Evolutionary conservation across 1,284 basidiomycete species (phyloP).

Genomic region (Cutaneotrichosporon cyanovorans): DNA sequence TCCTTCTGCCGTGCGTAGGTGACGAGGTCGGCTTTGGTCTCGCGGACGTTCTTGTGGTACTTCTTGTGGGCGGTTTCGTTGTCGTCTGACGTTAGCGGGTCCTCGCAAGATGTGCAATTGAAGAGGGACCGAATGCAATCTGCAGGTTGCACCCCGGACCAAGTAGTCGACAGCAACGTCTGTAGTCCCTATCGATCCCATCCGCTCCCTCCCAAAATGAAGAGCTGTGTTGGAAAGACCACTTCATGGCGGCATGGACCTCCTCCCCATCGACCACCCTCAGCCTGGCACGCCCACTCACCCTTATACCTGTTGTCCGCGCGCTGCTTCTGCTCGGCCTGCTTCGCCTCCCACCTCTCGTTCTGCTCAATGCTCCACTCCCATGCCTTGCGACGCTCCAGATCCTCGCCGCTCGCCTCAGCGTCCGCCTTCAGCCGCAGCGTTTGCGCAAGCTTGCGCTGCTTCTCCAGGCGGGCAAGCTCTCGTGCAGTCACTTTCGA

Average conservation of each 20-base stretch:
- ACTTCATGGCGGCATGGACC: too few species aligned
- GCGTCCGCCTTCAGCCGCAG: conserved; percentile 79
- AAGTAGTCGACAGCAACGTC: too few species aligned
- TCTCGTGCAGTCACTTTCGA: conserved; percentile 68
- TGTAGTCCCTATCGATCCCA: too few species aligned
- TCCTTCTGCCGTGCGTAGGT: conserved; percentile 83
- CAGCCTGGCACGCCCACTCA: conserved; percentile 9
- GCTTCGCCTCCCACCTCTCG: conserved; percentile 85
- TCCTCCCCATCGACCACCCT: too few species aligned
- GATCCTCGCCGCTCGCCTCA: conserved; percentile 68
- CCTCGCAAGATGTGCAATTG: not conserved
- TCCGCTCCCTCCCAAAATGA: too few species aligned
- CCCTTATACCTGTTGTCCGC: conserved; percentile 51
- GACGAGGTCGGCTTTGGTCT: conserved; percentile 75
- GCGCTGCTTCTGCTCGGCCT: conserved; percentile 53
- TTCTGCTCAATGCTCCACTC: conserved; percentile 91
- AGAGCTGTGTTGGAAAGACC: too few species aligned
- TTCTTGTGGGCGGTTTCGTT: conserved; percentile 75
- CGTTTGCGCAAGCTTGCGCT: conserved; percentile 80
- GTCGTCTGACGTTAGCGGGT: conserved; percentile 56
- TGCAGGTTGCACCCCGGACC: too few species aligned
- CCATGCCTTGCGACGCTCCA: conserved; percentile 77
- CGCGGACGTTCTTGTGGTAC: conserved; percentile 84
- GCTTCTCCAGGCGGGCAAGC: conserved; percentile 69
- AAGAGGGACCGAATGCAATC: too few species aligned